A percentile compares a stretch with the other conserved stretches of the same genome.
These are phyloP conservation scores for Prunus fruticosa DNA, from an alignment of 306 rosid genomes.

Conservation along the genomic window DNA sequence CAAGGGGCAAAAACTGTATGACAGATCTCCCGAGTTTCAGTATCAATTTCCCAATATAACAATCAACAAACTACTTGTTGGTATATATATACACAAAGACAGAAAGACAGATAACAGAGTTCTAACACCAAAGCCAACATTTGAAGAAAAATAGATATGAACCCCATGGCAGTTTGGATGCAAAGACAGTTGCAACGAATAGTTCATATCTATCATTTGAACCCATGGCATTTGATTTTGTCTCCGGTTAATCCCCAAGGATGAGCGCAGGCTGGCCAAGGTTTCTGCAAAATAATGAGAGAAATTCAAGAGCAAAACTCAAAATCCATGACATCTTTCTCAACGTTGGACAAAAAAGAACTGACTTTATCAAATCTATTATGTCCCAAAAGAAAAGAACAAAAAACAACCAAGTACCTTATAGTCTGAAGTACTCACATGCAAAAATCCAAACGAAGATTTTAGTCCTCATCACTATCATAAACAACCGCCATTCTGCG, in stretches of 20 bases:
- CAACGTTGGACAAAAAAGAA: neutral
- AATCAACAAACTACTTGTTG: neutral
- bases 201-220: neutral
- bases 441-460: slow-evolving; percentile 21
- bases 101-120: neutral
- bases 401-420: neutral
- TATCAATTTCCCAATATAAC: neutral
- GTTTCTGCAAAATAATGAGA: neutral
- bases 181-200: neutral
- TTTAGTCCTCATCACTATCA: slow-evolving; percentile 87
- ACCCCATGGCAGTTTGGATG: neutral
- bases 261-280: neutral
- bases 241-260: neutral
- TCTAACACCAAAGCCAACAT: neutral
- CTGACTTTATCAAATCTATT: neutral
- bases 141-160: neutral
- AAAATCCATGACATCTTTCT: neutral
- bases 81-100: neutral
- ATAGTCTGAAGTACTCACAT: slow-evolving; percentile 24
- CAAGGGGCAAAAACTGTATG: neutral
- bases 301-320: neutral
- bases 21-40: neutral
- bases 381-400: neutral
- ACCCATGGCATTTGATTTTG: neutral
- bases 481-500: slow-evolving; percentile 85